A percentile compares a stretch with the other conserved stretches of the same genome.
These are phyloP conservation scores for Dioszegia hungarica DNA, from an alignment of 768 basidiomycete genomes.

Conservation along the genomic window DNA sequence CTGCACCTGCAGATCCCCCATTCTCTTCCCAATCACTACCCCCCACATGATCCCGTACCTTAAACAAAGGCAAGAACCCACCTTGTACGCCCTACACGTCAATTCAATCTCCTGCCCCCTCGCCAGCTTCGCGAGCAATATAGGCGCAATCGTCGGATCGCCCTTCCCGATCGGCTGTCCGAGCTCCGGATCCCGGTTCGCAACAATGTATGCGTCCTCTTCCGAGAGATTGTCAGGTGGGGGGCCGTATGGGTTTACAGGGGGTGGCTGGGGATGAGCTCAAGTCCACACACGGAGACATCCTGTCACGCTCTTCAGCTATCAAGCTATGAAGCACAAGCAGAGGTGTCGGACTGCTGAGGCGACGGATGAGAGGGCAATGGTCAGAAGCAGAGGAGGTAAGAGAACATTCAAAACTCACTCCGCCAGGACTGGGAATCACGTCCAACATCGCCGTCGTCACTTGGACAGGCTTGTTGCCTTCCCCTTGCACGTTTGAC, in stretches of 20 bases:
- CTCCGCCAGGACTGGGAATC: constrained; percentile 30
- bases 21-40: background rate
- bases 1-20: background rate
- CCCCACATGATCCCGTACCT: background rate
- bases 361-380: background rate
- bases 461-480: constrained; percentile 66
- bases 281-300: too few species aligned
- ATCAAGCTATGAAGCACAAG: too few species aligned
- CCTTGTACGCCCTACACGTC: constrained; percentile 88
- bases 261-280: constrained; percentile 16
- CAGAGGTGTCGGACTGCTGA: too few species aligned
- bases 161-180: constrained; percentile 82
- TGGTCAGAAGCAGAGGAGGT: background rate
- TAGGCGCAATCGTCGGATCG: constrained; percentile 57
- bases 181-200: constrained; percentile 68
- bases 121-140: constrained; percentile 84
- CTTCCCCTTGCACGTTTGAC: constrained; percentile 59
- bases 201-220: constrained; percentile 62
- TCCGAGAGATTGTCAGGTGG: constrained; percentile 28
- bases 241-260: constrained; percentile 31
- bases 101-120: constrained; percentile 87
- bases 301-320: too few species aligned
- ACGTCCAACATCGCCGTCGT: constrained; percentile 66
- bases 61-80: constrained; percentile 43
- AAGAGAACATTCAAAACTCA: constrained; percentile 12